Base-by-base conservation (phyloP, 257 asterid genomes). In the Solanum etuberosum region DNA sequence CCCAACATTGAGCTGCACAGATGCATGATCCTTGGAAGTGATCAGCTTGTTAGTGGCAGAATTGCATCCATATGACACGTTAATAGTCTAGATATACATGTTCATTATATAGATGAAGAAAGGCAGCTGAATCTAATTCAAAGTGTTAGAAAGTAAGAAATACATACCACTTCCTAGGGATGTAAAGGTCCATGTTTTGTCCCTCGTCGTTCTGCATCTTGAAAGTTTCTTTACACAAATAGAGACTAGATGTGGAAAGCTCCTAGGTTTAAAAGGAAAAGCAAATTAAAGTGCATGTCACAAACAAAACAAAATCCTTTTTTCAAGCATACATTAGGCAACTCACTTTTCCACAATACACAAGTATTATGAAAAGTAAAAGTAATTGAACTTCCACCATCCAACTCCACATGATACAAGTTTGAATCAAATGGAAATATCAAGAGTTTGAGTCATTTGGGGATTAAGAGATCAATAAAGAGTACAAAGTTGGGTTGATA, bases 1-100 rank as follows among this genome's bases (percentile, higher is more conserved):
- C 3, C 97, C 97, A 21, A 96, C 31, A 67, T 96, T 96, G 86
- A 95, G 89, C 93, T 96, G 99, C 37, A 96, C 97, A 6, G 99
- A 95, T 0, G 96, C 98, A 27, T 95, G 98, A 88, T 95, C 98
- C 96, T 94, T 95, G 16, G 98, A 95, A 12, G 98, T 96, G 83
- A 96, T 94, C 92, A 96, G 86, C 92, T 98, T 92, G 86, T 95
- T 96, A 8, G 99, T 96, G 23, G 98, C 96, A 2, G 98, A 96
- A 90, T 96, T 96, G 94, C 90, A 92, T 78, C 20, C n/a, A 88
- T 21, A 76, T 9, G 67, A 5, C 32, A 3, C 27, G 61, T 61
- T 29, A 46, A 13, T 10, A 9, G 73, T 46, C 18, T 80, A 80
- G 20, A 77, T 25, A 42, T 77, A 77, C n/a, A 43, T 25, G 34